A percentile compares a stretch with the other conserved stretches of the same genome.
Evolutionary conservation across 2,329 filamentous ascomycete genomes (phyloP).

Genomic region (Hyphodiscus sp.): DNA sequence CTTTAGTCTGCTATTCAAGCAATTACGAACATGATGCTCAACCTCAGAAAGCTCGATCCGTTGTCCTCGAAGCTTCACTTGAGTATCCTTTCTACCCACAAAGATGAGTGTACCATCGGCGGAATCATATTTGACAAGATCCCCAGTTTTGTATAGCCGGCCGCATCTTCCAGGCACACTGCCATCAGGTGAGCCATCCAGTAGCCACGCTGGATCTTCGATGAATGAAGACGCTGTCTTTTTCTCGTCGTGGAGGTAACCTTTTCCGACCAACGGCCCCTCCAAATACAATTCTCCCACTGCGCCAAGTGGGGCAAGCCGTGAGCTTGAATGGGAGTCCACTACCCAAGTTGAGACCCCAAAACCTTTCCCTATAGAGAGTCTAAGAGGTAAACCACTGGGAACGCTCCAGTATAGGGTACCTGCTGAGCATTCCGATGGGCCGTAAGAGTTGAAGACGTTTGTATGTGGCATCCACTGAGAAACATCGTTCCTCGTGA

Average conservation of each 20-base stretch:
- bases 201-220: conserved; percentile 25
- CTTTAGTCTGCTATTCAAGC: neutral
- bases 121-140: conserved; percentile 43
- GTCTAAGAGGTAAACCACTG: neutral
- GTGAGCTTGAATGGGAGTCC: conserved; percentile 33
- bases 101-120: conserved; percentile 40
- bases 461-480: neutral
- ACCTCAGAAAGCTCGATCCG: conserved; percentile 54
- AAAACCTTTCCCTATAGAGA: conserved; percentile 9
- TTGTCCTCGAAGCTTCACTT: conserved; percentile 61
- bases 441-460: neutral
- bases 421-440: neutral
- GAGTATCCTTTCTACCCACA: conserved; percentile 59
- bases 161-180: conserved; percentile 32
- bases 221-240: conserved; percentile 33
- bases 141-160: conserved; percentile 52
- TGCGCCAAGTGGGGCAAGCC: conserved; percentile 28
- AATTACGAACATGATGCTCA: conserved; percentile 27
- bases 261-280: conserved; percentile 32
- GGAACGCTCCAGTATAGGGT: neutral
- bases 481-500: neutral
- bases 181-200: neutral
- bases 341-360: conserved; percentile 31
- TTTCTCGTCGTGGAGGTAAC: conserved; percentile 34
- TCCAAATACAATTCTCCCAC: conserved; percentile 35